A percentile compares a stretch with the other conserved stretches of the same genome.
Evolutionary conservation across 805 yeast species (phyloP).

Genomic region (Suhomyces emberorum): DNA sequence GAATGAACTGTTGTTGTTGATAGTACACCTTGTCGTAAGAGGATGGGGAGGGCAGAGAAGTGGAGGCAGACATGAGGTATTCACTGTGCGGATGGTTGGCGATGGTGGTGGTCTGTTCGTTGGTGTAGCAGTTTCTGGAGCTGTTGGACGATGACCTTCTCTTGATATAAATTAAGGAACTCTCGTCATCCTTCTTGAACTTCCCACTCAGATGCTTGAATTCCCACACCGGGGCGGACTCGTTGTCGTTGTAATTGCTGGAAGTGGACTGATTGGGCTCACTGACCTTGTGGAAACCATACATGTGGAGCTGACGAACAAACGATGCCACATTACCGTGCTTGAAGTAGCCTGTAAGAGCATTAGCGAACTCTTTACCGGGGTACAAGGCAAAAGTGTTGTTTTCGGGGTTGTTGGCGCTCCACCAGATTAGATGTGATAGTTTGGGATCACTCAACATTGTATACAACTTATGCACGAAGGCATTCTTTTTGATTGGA

Average conservation of each 20-base stretch:
- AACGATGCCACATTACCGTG: conserved; percentile 93
- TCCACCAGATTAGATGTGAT: conserved; percentile 43
- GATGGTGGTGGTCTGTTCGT: conserved; percentile 6
- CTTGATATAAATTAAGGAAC: conserved; percentile 43
- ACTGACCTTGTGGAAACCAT: conserved; percentile 85
- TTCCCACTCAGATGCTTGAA: conserved; percentile 52
- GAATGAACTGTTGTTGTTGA: conserved; percentile 4
- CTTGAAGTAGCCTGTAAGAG: conserved; percentile 74
- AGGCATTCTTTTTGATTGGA: conserved; percentile 51
- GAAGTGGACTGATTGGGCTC: conserved; percentile 29
- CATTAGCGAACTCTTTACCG: conserved; percentile 57
- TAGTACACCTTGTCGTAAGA: conserved; percentile 4
- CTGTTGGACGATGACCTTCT: conserved; percentile 43
- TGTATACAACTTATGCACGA: conserved; percentile 47
- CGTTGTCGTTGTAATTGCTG: conserved; percentile 12
- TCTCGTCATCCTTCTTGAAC: conserved; percentile 47
- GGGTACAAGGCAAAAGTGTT: conserved; percentile 65
- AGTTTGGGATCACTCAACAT: conserved; percentile 37
- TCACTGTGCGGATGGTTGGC: conserved; percentile 10
- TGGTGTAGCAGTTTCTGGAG: conserved; percentile 13
- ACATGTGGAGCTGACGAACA: conserved; percentile 94
- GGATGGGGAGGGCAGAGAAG: conserved; percentile 5
- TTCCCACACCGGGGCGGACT: conserved; percentile 47
- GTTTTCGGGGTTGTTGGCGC: conserved; percentile 39
- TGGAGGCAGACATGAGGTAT: conserved; percentile 7